A percentile compares a stretch with the other conserved stretches of the same genome.
Conservation (phyloP, 208 protist species). For the Spongospora subterranea region DNA sequence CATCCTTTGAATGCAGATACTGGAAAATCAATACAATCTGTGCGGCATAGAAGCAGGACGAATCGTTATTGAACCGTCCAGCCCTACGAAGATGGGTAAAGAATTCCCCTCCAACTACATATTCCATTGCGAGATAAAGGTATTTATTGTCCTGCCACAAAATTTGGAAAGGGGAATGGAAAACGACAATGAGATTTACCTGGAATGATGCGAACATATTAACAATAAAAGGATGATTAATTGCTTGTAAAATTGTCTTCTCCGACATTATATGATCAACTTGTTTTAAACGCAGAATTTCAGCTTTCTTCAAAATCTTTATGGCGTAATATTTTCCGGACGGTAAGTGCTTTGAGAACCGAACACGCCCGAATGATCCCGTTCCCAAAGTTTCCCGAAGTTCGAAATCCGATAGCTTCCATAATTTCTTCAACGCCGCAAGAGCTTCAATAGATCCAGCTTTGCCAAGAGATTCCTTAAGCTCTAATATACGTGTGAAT, state of each 20-base stretch:
- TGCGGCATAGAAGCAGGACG: conserved; percentile 69
- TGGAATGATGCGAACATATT: conserved; percentile 74
- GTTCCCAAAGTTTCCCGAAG: conserved; percentile 62
- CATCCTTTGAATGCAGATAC: conserved; percentile 65
- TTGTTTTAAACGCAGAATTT: conserved; percentile 70
- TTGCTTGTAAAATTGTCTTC: conserved; percentile 63
- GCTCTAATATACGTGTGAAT: neutral
- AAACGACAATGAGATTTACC: conserved; percentile 55
- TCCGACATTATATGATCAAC: conserved; percentile 72
- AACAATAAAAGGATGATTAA: conserved; percentile 75
- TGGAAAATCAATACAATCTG: conserved; percentile 72
- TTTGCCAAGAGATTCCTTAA: neutral
- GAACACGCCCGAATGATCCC: conserved; percentile 63
- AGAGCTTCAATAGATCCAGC: neutral
- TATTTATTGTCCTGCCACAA: conserved; percentile 65
- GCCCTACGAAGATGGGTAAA: conserved; percentile 71
- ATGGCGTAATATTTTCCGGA: conserved; percentile 68
- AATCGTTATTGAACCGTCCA: conserved; percentile 75
- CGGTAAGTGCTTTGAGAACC: conserved; percentile 49
- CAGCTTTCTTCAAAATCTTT: conserved; percentile 73
- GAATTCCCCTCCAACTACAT: conserved; percentile 73
- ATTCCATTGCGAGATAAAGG: conserved; percentile 74
- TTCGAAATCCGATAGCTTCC: conserved; percentile 60
- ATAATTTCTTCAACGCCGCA: neutral
- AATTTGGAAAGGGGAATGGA: neutral